phyloP scores from a whole-genome alignment of 495 filamentous ascomycete species.

The Trichoderma reesei region DNA sequence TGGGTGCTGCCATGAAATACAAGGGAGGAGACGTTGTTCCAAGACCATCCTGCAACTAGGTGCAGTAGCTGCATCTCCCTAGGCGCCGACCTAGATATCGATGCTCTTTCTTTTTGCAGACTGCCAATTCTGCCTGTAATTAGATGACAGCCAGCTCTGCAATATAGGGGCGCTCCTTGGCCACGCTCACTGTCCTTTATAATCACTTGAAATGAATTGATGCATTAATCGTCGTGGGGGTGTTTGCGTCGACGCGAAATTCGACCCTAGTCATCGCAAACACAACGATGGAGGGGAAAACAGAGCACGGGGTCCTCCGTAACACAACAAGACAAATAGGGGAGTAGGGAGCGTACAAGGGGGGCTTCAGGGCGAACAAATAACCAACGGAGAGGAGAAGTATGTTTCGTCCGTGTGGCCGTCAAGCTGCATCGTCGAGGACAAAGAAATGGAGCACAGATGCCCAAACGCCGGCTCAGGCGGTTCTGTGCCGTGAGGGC shows the following conservation, averaged over 20 bases:
- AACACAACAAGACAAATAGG: not conserved
- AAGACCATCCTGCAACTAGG: too few relatives aligned
- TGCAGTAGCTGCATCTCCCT: too few relatives aligned
- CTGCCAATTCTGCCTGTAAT: too few relatives aligned
- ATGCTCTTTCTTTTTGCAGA: too few relatives aligned
- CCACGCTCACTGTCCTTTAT: too few relatives aligned
- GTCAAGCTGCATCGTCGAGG: too few relatives aligned
- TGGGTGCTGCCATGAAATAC: not conserved
- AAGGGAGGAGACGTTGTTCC: too few relatives aligned
- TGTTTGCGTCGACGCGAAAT: not conserved
- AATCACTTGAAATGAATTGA: too few relatives aligned
- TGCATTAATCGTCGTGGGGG: not conserved
- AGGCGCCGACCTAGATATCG: too few relatives aligned
- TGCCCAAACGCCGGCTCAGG: not conserved
- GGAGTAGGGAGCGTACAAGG: not conserved
- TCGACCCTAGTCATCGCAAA: not conserved
- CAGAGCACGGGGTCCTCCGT: not conserved
- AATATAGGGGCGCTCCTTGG: too few relatives aligned
- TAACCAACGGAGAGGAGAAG: not conserved
- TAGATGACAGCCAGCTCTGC: too few relatives aligned
- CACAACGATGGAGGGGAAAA: not conserved
- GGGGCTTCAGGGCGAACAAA: not conserved
- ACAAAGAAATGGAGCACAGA: not conserved
- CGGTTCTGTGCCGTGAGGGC: not conserved
- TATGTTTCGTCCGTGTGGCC: too few relatives aligned